A percentile compares a stretch with the other conserved stretches of the same genome.
Conservation (phyloP, 1,139 yeast species). For the Geotrichum klebahnii region DNA sequence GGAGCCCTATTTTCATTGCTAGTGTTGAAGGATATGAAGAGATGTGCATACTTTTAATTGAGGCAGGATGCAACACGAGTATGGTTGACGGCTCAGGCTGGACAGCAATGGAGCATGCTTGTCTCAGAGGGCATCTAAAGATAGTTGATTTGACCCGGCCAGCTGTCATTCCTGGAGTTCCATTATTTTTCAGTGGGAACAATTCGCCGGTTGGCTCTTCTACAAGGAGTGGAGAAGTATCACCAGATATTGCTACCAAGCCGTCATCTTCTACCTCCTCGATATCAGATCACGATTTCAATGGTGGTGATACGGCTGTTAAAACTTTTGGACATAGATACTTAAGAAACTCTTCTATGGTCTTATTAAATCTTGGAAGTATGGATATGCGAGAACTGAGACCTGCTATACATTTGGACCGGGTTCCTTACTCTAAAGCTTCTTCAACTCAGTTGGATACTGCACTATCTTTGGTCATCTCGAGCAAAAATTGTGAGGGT, state of each 20-base stretch:
- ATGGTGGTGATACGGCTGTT: no score
- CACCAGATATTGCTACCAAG: no score
- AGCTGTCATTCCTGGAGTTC: conserved; percentile 26
- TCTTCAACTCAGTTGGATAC: conserved; percentile 83
- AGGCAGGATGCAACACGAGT: conserved; percentile 48
- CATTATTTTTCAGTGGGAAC: no score
- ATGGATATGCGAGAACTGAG: conserved; percentile 64
- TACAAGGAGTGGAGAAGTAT: no score
- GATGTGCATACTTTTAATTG: conserved; percentile 54
- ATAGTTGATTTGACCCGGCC: conserved; percentile 63
- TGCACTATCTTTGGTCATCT: conserved; percentile 72
- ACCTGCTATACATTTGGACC: conserved; percentile 66
- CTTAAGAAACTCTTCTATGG: conserved; percentile 58
- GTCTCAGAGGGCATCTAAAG: conserved; percentile 77
- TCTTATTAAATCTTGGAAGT: conserved; percentile 79
- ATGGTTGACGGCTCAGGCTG: conserved; percentile 83
- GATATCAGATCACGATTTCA: no score
- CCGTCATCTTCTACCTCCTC: no score
- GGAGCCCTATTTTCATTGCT: conserved; percentile 92
- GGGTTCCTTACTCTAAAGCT: conserved; percentile 68
- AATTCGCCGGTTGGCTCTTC: no score
- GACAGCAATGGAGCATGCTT: conserved; percentile 96
- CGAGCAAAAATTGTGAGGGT: conserved; percentile 49
- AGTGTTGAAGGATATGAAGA: conserved; percentile 76
- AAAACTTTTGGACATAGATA: conserved; percentile 86